Evolutionary conservation across 225 moss, liverwort and hornwort species (phyloP), one percentile per base, ranked within the genome.

Genomic region (Pleurozium schreberi): DNA sequence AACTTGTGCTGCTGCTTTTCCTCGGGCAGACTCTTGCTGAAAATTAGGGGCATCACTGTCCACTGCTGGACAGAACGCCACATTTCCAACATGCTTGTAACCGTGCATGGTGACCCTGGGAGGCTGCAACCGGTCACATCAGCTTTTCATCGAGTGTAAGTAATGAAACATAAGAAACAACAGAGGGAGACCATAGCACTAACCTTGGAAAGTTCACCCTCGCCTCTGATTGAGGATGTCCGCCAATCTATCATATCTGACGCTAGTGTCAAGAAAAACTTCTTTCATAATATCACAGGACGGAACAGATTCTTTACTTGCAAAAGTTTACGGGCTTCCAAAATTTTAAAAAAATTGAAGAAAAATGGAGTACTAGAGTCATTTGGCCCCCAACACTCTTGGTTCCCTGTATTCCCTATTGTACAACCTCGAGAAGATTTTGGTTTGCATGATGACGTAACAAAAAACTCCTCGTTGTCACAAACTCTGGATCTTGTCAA

Each of bases 241-340:
- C 96, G 95, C 98, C 98, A 98, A 62, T 96, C 97, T 68, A 97
- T 93, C 95, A 97, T 91, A 87, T 97, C 97, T 98, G 87, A 84
- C 40, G 62, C 74, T 84, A 84, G 43, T 66, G 71, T 88, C 83
- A 89, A 86, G 70, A 81, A 60, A 92, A 87, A 79, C 82, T 70
- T 53, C 45, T 45, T 81, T 25, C 86, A 69, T 38, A 66, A 26
- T n/a, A 71, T 42, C 33, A 70, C 68, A 58, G 9, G 27, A 36
- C 38, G 5, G 5, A 80, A 22, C 82, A 73, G 20, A 82, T 73
- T 50, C 81, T 70, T 23, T 28, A 33, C 17, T 65, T 28, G 31
- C 27, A 58, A 78, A 55, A 38, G 25, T 36, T 67, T 20, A 58
- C 33, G 23, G 42, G 42, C 33, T 40, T 59, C 43, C 38, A 50